phyloP scores from a whole-genome alignment of 495 filamentous ascomycete species.

The Penicillium nucicola region DNA sequence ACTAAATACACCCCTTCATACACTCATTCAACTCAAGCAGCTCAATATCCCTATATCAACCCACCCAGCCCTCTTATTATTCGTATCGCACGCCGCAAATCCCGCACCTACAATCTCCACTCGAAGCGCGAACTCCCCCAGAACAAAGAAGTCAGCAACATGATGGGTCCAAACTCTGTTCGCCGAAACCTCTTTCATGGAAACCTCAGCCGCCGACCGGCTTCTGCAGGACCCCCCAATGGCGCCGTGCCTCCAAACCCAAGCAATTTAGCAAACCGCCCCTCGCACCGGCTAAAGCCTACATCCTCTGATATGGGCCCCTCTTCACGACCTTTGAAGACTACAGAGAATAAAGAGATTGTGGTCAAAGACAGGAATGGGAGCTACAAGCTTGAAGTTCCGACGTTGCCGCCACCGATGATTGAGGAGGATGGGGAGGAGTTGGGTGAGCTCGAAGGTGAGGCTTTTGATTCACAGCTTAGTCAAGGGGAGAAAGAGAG shows the following conservation, averaged over 20 bases:
- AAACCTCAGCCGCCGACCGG: conserved; percentile 65
- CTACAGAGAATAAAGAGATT: conserved; percentile 61
- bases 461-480: conserved; percentile 25
- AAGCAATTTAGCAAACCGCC: conserved; percentile 23
- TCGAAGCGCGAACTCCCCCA: background rate
- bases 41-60: no score
- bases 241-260: conserved; percentile 9
- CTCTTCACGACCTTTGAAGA: conserved; percentile 27
- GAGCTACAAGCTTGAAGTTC: conserved; percentile 68
- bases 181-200: conserved; percentile 75
- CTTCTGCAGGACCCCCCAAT: conserved; percentile 36
- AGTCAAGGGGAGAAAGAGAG: conserved; percentile 44
- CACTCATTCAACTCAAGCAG: background rate
- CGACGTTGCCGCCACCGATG: conserved; percentile 48
- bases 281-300: conserved; percentile 31
- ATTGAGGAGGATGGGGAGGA: conserved; percentile 55
- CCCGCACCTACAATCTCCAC: background rate
- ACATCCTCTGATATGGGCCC: conserved; percentile 36
- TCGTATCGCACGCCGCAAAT: background rate
- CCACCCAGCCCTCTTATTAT: background rate
- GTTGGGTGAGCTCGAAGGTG: conserved; percentile 35
- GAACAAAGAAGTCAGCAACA: background rate
- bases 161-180: conserved; percentile 41
- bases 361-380: conserved; percentile 75
- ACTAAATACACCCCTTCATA: background rate